Evolutionary conservation across 495 filamentous ascomycete species (phyloP).

Genomic region (Sordaria brevicollis): DNA sequence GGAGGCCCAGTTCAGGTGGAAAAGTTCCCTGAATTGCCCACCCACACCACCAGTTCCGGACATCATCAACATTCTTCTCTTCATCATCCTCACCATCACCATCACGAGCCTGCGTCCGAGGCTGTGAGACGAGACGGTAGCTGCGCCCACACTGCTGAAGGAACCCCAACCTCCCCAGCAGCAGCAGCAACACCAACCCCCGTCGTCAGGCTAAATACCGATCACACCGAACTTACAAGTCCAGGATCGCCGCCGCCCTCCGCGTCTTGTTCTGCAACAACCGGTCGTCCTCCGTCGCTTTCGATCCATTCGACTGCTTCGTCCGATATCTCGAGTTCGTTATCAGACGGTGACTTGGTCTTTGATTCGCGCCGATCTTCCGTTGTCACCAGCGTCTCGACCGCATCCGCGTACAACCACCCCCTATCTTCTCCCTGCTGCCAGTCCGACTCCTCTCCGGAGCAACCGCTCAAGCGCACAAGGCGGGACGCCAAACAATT

Average conservation of each 20-base stretch:
- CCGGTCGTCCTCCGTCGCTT: conserved; percentile 15
- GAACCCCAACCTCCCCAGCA: neutral
- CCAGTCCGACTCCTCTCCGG: neutral
- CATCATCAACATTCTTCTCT: neutral
- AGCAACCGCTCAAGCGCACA: conserved; percentile 12
- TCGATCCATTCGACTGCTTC: conserved; percentile 16
- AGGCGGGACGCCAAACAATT: conserved; percentile 24
- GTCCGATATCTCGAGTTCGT: conserved; percentile 9
- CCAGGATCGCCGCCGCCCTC: neutral
- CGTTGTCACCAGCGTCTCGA: conserved; percentile 16
- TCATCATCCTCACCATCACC: conserved; percentile 1
- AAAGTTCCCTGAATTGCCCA: conserved; percentile 22
- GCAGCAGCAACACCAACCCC: neutral
- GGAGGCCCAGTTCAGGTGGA: conserved; percentile 1
- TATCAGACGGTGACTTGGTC: conserved; percentile 8
- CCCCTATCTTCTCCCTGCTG: neutral
- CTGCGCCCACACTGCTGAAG: neutral
- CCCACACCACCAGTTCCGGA: conserved; percentile 1
- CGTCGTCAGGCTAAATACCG: neutral
- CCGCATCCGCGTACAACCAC: neutral
- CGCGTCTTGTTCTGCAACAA: neutral
- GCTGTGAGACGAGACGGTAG: neutral
- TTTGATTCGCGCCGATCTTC: conserved; percentile 21
- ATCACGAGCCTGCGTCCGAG: neutral
- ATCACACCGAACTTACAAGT: neutral